A percentile compares a stretch with the other conserved stretches of the same genome.
These are phyloP conservation scores for Aspergillus eucalypticola DNA, from an alignment of 2,329 filamentous ascomycete genomes.

Conservation along the genomic window DNA sequence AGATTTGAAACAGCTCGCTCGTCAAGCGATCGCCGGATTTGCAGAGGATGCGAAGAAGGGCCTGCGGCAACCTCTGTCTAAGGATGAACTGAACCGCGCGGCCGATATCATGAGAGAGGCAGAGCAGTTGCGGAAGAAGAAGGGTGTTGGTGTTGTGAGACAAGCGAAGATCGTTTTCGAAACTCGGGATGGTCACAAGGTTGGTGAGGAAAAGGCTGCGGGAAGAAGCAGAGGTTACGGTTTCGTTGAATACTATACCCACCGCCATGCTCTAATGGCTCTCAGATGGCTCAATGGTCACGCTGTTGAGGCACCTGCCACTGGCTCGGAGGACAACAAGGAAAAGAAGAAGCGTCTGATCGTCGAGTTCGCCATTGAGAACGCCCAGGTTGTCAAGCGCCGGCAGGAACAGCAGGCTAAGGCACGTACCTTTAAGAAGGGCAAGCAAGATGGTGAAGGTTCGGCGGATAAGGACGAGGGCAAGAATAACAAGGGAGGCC, in stretches of 20 bases:
- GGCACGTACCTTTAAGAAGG: slow-evolving; percentile 24
- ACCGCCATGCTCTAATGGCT: slow-evolving; percentile 92
- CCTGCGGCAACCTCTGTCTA: slow-evolving; percentile 74
- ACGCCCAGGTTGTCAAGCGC: slow-evolving; percentile 88
- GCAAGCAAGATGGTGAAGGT: slow-evolving; percentile 19
- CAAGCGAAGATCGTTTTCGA: slow-evolving; percentile 97
- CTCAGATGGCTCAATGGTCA: slow-evolving; percentile 90
- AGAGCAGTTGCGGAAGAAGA: slow-evolving; percentile 74
- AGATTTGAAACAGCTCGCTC: slow-evolving; percentile 84
- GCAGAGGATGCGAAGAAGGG: slow-evolving; percentile 84
- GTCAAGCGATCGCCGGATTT: slow-evolving; percentile 91
- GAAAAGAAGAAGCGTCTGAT: slow-evolving; percentile 88
- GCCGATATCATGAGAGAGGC: slow-evolving; percentile 77
- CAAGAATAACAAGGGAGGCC: slow-evolving; percentile 16
- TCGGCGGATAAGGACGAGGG: slow-evolving; percentile 24
- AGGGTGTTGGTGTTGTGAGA: slow-evolving; percentile 82
- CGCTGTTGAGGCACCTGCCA: slow-evolving; percentile 47
- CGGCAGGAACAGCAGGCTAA: slow-evolving; percentile 49
- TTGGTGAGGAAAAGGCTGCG: slow-evolving; percentile 72
- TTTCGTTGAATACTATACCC: slow-evolving; percentile 94
- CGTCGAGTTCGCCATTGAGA: slow-evolving; percentile 97
- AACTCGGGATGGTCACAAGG: slow-evolving; percentile 79
- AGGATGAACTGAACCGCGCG: slow-evolving; percentile 80
- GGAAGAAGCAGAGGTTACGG: slow-evolving; percentile 91
- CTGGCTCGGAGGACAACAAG: slow-evolving; percentile 38